Evolutionary conservation across 352 stramenopile genomes (phyloP).

Genomic region (Pythium insidiosum): DNA sequence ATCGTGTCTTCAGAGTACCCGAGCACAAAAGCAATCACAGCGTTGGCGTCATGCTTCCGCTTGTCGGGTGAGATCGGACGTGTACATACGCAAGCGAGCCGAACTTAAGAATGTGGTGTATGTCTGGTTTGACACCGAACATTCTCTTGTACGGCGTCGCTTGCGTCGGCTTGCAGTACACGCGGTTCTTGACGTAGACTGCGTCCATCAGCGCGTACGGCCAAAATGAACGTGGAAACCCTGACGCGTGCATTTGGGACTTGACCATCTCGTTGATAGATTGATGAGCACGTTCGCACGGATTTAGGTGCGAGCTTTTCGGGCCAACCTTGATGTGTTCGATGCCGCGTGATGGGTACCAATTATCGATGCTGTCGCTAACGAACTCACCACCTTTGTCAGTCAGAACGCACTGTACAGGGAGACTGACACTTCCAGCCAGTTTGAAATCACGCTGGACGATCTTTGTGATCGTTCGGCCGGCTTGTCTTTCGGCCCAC

Average conservation of each 20-base stretch:
- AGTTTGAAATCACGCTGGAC: not conserved
- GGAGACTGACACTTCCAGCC: not conserved
- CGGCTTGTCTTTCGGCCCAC: not conserved
- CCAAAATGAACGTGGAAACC: slow-evolving; percentile 1
- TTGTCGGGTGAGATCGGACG: not conserved
- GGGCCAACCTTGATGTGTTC: slow-evolving; percentile 7
- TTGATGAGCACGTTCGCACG: slow-evolving; percentile 1
- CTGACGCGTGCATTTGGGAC: not conserved
- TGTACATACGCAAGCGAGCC: not conserved
- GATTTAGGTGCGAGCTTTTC: slow-evolving; percentile 9
- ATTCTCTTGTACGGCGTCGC: not conserved
- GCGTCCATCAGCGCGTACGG: slow-evolving; percentile 1
- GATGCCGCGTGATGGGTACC: not conserved
- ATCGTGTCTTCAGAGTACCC: not conserved
- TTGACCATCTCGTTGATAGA: slow-evolving; percentile 1
- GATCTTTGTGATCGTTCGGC: too few species aligned
- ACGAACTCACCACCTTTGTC: slow-evolving; percentile 3
- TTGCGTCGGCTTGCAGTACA: not conserved
- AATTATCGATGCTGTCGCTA: not conserved
- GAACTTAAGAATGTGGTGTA: slow-evolving; percentile 1
- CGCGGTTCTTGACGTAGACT: slow-evolving; percentile 1
- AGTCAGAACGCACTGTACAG: not conserved
- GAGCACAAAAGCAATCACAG: not conserved
- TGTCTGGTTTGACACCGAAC: slow-evolving; percentile 3
- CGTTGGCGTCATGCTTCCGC: too few species aligned